Base-by-base conservation (phyloP, 192 early-diverging fungal genomes). In the Linnemannia schmuckeri region DNA sequence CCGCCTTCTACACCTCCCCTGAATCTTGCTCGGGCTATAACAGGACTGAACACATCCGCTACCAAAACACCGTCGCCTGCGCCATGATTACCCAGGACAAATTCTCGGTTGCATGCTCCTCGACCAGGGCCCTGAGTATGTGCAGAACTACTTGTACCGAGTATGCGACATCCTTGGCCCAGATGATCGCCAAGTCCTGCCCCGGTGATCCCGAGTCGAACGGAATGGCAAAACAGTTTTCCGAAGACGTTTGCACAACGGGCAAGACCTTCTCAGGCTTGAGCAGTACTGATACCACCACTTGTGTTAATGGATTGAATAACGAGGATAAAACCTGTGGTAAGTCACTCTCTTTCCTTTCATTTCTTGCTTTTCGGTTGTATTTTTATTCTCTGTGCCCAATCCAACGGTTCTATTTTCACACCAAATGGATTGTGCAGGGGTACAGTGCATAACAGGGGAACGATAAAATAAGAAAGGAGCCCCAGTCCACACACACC, bases 261-360 rank as follows among this genome's bases (percentile, higher is more conserved):
- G 71, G 71, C 40, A 20, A 24, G 61, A 57, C 5, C 30, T 78
- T 22, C 44, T 8, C 33, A 49, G 33, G 61, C 2, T 46, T 20
- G 52, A 22, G 40, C 20, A 61, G 22, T 54, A 55, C n/a, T 30
- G 61, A 66, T 33, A 6, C 13, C 5, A 6, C 49, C 2, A 42
- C 13, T 55, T 87, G 85, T 70, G 33, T 75, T 24, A 75, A 46
- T 17, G 85, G 76, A 9, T 38, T 38, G 2, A 40, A n/a, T 18
- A 87, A 87, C 73, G 85, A 87, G 49, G 44, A 6, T 22, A 7
- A 47, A 33, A 61, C 72, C 35, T 87, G 85, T 78, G 85, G 85
- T 87, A 78, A 78, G 85, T 78, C 6, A 8, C 55, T 24, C 61
- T 49, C 24, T 61, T 2, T 24, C 22, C 9, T 54, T 61, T 77